Conservation (phyloP, 2,329 filamentous ascomycete genomes). For the Fusarium fujikuroi region DNA sequence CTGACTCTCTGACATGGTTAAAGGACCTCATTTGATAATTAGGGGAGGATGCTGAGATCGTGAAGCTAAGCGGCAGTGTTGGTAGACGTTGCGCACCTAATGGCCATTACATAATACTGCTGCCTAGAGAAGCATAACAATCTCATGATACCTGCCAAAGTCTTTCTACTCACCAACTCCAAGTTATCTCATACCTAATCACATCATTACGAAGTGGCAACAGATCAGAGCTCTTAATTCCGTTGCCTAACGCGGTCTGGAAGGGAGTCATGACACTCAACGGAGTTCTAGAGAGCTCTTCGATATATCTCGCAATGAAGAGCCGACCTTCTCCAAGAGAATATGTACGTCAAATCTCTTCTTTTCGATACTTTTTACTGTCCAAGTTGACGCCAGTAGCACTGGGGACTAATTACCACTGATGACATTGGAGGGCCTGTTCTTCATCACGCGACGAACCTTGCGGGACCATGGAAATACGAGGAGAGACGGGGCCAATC, state of each 20-base stretch:
- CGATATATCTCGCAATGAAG: not conserved
- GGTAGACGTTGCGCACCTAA: not conserved
- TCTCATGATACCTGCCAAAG: not conserved
- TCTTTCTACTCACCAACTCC: not conserved
- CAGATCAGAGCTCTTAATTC: too few species aligned
- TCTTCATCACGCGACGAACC: not conserved
- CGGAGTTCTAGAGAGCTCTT: not conserved
- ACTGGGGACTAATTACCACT: not conserved
- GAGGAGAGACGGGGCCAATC: not conserved
- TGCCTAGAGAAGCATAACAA: not conserved
- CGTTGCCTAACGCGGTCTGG: not conserved
- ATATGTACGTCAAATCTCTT: not conserved
- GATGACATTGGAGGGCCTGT: not conserved
- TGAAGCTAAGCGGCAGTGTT: fast-evolving
- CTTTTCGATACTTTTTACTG: not conserved
- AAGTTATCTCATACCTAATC: not conserved
- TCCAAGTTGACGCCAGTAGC: not conserved
- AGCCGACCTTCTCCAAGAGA: not conserved
- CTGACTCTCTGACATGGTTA: too few species aligned
- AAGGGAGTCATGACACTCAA: not conserved
- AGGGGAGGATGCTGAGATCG: fast-evolving
- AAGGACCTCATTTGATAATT: fast-evolving
- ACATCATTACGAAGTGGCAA: not conserved
- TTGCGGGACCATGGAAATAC: not conserved
- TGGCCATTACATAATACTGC: not conserved